Conservation (phyloP, 345 rosid species). For the Streptanthus diversifolius region DNA sequence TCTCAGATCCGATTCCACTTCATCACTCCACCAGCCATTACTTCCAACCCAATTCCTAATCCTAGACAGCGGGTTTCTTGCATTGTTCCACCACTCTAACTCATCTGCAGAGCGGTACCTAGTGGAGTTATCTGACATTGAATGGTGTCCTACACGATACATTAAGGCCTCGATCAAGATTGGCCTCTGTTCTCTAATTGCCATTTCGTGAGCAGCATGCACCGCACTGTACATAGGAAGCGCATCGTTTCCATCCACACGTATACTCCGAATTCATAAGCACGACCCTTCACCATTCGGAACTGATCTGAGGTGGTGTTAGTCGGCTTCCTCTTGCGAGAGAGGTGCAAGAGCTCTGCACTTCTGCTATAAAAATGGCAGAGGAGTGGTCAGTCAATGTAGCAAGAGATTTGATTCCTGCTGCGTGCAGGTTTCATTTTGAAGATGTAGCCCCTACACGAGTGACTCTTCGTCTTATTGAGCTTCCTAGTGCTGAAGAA, state of each 20-base stretch:
- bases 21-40: conserved; percentile 74
- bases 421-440: no score
- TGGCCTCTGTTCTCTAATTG: conserved; percentile 64
- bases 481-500: no score
- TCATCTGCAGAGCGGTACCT: conserved; percentile 68
- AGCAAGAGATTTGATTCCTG: no score
- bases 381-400: no score
- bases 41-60: conserved; percentile 68
- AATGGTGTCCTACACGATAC: conserved; percentile 86
- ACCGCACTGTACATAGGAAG: conserved; percentile 84
- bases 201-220: conserved; percentile 70
- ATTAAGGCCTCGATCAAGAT: conserved; percentile 85
- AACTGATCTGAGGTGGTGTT: no score
- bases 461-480: no score
- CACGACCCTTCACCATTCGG: conserved; percentile 75
- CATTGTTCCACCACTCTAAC: conserved; percentile 64
- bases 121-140: conserved; percentile 93
- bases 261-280: conserved; percentile 78
- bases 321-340: no score
- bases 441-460: no score
- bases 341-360: no score
- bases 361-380: no score
- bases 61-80: conserved; percentile 61
- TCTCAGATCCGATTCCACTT: conserved; percentile 58
- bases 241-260: conserved; percentile 93